These are phyloP conservation scores for Wickerhamia fluorescens DNA, from an alignment of 805 yeast species.

Conservation along the genomic window DNA sequence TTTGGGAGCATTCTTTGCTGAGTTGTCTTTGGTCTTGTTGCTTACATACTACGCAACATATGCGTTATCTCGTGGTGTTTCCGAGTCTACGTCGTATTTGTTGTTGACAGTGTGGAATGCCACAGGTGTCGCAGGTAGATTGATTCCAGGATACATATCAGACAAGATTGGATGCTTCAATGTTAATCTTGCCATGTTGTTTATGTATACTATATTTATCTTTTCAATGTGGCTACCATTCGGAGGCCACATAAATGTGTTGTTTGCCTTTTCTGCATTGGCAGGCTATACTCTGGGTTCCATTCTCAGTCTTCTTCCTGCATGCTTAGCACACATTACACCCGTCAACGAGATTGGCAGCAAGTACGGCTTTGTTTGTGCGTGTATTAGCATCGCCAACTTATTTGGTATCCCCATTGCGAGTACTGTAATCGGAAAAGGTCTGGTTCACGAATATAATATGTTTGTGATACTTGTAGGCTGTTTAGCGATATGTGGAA, in stretches of 20 bases:
- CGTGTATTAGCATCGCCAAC: constrained; percentile 24
- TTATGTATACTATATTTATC: constrained; percentile 16
- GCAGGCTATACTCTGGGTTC: constrained; percentile 31
- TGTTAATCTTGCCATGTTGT: constrained; percentile 25
- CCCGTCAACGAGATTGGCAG: constrained; percentile 30
- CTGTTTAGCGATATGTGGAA: constrained; percentile 19
- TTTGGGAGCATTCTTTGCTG: constrained; percentile 25
- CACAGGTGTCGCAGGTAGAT: constrained; percentile 23
- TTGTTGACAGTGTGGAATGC: constrained; percentile 25
- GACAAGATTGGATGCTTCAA: constrained; percentile 24
- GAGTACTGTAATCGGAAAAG: constrained; percentile 22
- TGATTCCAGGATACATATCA: constrained; percentile 23
- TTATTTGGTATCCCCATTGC: constrained; percentile 29
- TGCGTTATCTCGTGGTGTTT: constrained; percentile 24
- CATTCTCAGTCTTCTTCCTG: constrained; percentile 29
- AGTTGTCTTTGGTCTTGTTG: constrained; percentile 20
- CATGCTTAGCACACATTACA: constrained; percentile 16
- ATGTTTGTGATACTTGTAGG: constrained; percentile 27
- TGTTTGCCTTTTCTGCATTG: constrained; percentile 26
- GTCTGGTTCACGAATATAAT: constrained; percentile 19
- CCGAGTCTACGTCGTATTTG: constrained; percentile 20
- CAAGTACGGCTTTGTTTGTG: constrained; percentile 27
- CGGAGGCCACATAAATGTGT: constrained; percentile 16
- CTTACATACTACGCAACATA: constrained; percentile 28
- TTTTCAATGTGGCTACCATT: constrained; percentile 29